Conservation (phyloP, 371 early-diverging fungal genomes). For the Racocetra persica region DNA sequence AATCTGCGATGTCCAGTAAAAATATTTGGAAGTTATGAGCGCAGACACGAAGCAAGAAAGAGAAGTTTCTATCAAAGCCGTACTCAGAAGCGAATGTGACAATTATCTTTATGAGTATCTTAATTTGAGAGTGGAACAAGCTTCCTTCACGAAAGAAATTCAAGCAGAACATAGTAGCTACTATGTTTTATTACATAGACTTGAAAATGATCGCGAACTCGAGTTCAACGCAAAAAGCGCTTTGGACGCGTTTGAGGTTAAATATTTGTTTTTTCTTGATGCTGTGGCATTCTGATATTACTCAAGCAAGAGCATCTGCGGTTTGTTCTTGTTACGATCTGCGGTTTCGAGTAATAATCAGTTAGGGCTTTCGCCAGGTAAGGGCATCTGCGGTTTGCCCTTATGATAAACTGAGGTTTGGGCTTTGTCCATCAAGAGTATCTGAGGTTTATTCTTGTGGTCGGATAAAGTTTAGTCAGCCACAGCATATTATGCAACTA, state of each 20-base stretch:
- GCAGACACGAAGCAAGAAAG: not conserved
- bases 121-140: constrained; percentile 26
- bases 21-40: not conserved
- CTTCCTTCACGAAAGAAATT: constrained; percentile 20
- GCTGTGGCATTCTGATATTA: constrained; percentile 35
- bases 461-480: constrained; percentile 36
- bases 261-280: constrained; percentile 34
- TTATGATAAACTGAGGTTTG: constrained; percentile 38
- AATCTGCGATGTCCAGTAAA: too few species aligned
- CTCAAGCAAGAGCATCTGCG: constrained; percentile 34
- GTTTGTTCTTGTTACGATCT: constrained; percentile 35
- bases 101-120: constrained; percentile 42
- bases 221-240: constrained; percentile 25
- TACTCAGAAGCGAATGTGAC: not conserved
- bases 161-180: not conserved
- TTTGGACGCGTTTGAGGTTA: constrained; percentile 37
- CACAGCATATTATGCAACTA: constrained; percentile 34
- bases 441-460: constrained; percentile 43
- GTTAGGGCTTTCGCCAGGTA: constrained; percentile 35
- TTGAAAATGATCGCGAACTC: constrained; percentile 28
- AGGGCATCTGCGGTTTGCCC: constrained; percentile 35
- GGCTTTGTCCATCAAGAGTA: constrained; percentile 44
- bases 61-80: not conserved
- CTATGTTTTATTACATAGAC: not conserved
- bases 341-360: constrained; percentile 31